Base-by-base conservation (phyloP, 768 basidiomycete species). In the Lepiota brunneoincarnata region DNA sequence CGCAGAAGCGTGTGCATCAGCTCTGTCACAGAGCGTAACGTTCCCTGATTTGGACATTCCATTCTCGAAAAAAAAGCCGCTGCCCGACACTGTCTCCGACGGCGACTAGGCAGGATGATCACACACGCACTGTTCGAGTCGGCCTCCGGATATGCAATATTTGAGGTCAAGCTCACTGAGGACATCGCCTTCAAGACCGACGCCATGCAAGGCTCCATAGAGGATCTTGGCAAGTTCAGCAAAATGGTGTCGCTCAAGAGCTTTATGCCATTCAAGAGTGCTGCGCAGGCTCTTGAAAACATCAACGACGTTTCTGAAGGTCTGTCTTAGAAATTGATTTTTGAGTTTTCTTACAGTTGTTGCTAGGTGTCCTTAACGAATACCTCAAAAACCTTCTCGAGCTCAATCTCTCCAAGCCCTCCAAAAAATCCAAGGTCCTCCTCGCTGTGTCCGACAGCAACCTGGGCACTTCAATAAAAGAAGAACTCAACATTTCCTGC, bases 261-360 rank as follows among this genome's bases (percentile, higher is more conserved):
- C 68, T 98, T 98, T 76, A 81, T 87, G 51, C 95, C 96, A 0
- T 98, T 96, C 79, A 92, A 91, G 70, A 93, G 77, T 56, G 93
- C 94, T 20, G 93, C 91, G 0, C 87, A 95, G 67, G 94, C 94
- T 31, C 76, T 98, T 61, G 93, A 98, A 74, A 98, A 97, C 62
- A 87, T 88, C 48, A 98, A 98, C 67, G 96, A 98, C 71, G 71
- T 98, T 14, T 97, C 95, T 9, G 95, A 98, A 78, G 93, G 96
- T 93, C 57, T 26, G 82, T 73, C 23, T 12, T 12, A 9, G 7
- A 3, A 1, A 37, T 4, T 10, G 55, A 26, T 49, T 37, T 50
- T 35, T 17, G 17, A 55, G n/a, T 17, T 1, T 51, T 14, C 37
- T 20, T 37, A 26, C 7, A 52, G 7, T 31, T 21, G 24, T 17